Evolutionary conservation across 176 grass and related monocot genomes (phyloP), one percentile per base, ranked within the genome.

Genomic region (Guadua angustifolia): DNA sequence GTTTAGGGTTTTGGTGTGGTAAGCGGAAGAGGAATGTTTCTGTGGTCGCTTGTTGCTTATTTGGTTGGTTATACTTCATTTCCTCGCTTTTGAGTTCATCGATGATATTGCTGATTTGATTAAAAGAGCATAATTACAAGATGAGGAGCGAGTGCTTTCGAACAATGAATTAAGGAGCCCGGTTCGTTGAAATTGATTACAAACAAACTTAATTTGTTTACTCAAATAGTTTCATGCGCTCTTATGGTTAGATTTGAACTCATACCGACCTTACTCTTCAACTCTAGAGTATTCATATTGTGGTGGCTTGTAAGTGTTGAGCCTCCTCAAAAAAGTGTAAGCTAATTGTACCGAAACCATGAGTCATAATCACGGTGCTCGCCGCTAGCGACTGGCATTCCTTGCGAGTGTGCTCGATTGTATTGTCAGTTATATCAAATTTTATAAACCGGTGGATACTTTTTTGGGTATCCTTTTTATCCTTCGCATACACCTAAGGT

Each of bases 1-100:
- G 53, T 39, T 55, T 85, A 76, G 73, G 63, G 40, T 86, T 82
- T 16, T 77, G 16, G 26, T 50, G 21, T n/a, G 3, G 4, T 73
- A 44, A 33, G 55, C 10, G 21, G 57, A 73, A 14, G 32, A 5
- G 55, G 55, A 22, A 57, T 2, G 18, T 57, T 57, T 57, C 21
- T 57, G 11, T 13, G 22, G 16, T 15, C 69, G 63, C 61, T 55
- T 57, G 21, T 57, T 57, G 21, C 21, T n/a, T n/a, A n/a, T 21
- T 19, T 67, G 72, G 7, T 4, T 57, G 57, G 36, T 15, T 56
- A 2, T 46, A 33, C 62, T 36, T 24, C 33, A 8, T 69, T 84
- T 75, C 2, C 50, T 55, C 49, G 36, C 11, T 44, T 3, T 43
- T 77, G 6, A 1, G 29, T 29, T 13, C 15, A 9, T 43, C 35